phyloP scores from a whole-genome alignment of 2,329 filamentous ascomycete genomes.

The Helotiales sp. region DNA sequence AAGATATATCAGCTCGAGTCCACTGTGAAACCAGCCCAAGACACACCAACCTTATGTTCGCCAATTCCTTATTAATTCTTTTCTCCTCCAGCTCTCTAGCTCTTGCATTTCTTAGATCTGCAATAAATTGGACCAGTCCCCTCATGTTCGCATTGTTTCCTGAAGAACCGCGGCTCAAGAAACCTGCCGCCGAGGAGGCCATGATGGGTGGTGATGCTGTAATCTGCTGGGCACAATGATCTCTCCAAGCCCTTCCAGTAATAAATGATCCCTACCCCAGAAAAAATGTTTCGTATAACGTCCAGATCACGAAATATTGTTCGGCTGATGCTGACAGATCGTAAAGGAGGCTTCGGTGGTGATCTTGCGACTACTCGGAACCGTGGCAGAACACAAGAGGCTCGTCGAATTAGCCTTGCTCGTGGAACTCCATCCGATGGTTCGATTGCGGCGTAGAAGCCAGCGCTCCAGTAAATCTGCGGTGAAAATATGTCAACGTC shows the following conservation, averaged over 20 bases:
- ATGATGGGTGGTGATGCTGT: constrained; percentile 16
- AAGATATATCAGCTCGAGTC: constrained; percentile 25
- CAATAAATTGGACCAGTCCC: constrained; percentile 96
- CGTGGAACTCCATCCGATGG: constrained; percentile 30
- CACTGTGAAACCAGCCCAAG: constrained; percentile 2
- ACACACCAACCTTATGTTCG: constrained; percentile 77
- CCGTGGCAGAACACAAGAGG: constrained; percentile 16
- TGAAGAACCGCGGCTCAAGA: constrained; percentile 62
- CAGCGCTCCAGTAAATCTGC: constrained; percentile 17
- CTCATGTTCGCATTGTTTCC: constrained; percentile 69
- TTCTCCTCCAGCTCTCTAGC: constrained; percentile 97
- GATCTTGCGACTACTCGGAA: constrained; percentile 2
- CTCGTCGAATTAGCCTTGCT: constrained; percentile 27
- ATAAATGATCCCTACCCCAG: neutral
- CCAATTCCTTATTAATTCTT: constrained; percentile 98
- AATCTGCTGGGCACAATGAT: neutral
- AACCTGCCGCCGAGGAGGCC: constrained; percentile 45
- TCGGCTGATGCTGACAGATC: constrained; percentile 5
- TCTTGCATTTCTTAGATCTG: constrained; percentile 90
- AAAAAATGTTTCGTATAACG: neutral
- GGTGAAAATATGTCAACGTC: constrained; percentile 7
- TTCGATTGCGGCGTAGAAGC: constrained; percentile 22
- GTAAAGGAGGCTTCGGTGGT: neutral
- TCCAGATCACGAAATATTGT: neutral
- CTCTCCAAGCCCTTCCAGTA: neutral